These are phyloP conservation scores for Trichoderma sp. DNA, from an alignment of 2,329 filamentous ascomycete genomes.

Conservation along the genomic window DNA sequence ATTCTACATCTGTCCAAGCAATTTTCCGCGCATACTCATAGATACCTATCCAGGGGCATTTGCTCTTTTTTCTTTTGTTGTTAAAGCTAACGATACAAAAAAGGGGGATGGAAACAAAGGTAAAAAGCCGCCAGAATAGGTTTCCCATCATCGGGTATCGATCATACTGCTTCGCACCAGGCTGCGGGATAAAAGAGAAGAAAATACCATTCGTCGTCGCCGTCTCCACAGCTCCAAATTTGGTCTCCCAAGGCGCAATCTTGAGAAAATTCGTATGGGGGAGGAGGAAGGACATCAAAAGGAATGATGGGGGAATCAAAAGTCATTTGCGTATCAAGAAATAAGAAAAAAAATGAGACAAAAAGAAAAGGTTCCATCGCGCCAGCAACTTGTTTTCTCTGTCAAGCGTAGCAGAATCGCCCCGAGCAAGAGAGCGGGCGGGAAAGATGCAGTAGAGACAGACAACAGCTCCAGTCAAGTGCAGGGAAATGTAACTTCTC, in stretches of 20 bases:
- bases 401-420: neutral
- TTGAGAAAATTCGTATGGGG: neutral
- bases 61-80: neutral
- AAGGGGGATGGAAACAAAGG: neutral
- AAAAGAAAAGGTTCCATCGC: neutral
- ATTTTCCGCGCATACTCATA: slow-evolving; percentile 15
- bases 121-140: neutral
- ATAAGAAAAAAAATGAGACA: slow-evolving; percentile 3
- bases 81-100: neutral
- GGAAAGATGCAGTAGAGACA: slow-evolving; percentile 7
- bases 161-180: slow-evolving; percentile 16
- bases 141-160: slow-evolving; percentile 15
- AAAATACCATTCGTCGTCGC: neutral
- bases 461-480: neutral
- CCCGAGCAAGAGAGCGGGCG: neutral
- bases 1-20: slow-evolving; percentile 22
- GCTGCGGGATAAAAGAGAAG: slow-evolving; percentile 10
- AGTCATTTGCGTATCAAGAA: slow-evolving; percentile 14
- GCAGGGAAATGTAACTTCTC: neutral
- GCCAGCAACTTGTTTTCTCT: neutral
- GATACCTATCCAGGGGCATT: neutral
- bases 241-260: neutral
- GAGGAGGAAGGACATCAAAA: slow-evolving; percentile 28
- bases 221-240: neutral
- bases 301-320: slow-evolving; percentile 25